These are phyloP conservation scores for Xylaria sp. DNA, from an alignment of 2,329 filamentous ascomycete genomes.

Conservation along the genomic window DNA sequence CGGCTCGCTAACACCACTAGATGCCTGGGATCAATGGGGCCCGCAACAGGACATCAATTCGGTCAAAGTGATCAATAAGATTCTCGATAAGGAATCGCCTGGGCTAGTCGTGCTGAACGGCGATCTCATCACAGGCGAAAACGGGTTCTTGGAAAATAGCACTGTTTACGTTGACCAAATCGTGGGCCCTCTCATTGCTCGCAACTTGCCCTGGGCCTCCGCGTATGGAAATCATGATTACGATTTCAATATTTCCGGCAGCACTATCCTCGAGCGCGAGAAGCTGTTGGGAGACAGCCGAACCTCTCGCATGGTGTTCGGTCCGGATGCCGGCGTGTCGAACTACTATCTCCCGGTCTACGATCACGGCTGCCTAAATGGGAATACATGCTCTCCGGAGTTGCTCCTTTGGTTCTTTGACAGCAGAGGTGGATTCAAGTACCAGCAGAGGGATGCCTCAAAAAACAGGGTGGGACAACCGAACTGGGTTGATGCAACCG, in stretches of 20 bases:
- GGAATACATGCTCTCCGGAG: constrained; percentile 44
- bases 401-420: constrained; percentile 76
- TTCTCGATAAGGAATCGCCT: constrained; percentile 62
- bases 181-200: constrained; percentile 61
- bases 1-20: constrained; percentile 33
- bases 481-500: constrained; percentile 52
- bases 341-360: constrained; percentile 57
- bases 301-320: constrained; percentile 49
- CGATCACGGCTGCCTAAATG: constrained; percentile 41
- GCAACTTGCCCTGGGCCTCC: constrained; percentile 65
- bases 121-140: constrained; percentile 73
- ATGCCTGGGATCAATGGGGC: constrained; percentile 53
- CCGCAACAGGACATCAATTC: constrained; percentile 62
- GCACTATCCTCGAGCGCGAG: constrained; percentile 51
- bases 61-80: constrained; percentile 58
- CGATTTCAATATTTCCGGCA: constrained; percentile 60
- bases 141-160: constrained; percentile 59
- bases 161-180: constrained; percentile 65
- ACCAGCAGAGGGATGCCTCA: constrained; percentile 45
- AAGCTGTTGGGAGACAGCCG: constrained; percentile 44
- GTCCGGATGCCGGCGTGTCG: constrained; percentile 47
- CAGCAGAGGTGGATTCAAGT: constrained; percentile 61
- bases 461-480: constrained; percentile 44
- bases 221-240: constrained; percentile 76
- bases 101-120: constrained; percentile 73